These are phyloP conservation scores for Ceratocystis cubensis DNA, from an alignment of 2,329 filamentous ascomycete species.

Conservation along the genomic window DNA sequence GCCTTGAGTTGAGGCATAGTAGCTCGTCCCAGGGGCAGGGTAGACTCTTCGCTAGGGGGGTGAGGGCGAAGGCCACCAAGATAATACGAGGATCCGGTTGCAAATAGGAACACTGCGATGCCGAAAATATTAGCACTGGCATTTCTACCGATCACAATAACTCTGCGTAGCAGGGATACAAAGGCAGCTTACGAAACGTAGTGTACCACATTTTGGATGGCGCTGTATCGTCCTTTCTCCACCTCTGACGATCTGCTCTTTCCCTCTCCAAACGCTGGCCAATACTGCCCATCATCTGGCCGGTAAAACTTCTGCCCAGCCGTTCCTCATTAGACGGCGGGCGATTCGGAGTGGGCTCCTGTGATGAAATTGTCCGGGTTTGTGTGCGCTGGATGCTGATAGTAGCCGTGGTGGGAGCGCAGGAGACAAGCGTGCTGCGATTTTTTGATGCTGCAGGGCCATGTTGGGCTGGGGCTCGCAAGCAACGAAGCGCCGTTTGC, in stretches of 20 bases:
- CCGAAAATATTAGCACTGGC: not conserved
- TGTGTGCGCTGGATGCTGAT: not conserved
- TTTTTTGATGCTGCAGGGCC: not conserved
- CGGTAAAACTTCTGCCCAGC: conserved; percentile 38
- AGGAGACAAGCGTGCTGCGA: not conserved
- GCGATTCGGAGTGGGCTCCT: conserved; percentile 16
- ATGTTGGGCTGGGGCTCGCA: not conserved
- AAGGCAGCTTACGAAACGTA: conserved; percentile 38
- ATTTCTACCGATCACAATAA: too few relatives aligned
- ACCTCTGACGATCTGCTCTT: conserved; percentile 40
- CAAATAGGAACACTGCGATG: conserved; percentile 38
- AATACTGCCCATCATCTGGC: conserved; percentile 49
- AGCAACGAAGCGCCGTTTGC: not conserved
- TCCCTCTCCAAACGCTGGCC: conserved; percentile 43
- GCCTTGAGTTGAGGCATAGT: conserved; percentile 44
- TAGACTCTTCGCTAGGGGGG: conserved; percentile 42
- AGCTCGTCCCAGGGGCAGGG: conserved; percentile 43
- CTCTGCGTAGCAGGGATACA: not conserved
- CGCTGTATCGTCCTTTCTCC: conserved; percentile 31
- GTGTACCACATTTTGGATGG: conserved; percentile 37
- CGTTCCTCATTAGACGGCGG: conserved; percentile 29
- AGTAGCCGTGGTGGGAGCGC: not conserved
- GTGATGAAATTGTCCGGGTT: conserved; percentile 5
- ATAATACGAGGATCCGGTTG: conserved; percentile 43
- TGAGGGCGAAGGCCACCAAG: conserved; percentile 44